Evolutionary conservation across 2,329 filamentous ascomycete species (phyloP).

Genomic region (Alternaria sp.): DNA sequence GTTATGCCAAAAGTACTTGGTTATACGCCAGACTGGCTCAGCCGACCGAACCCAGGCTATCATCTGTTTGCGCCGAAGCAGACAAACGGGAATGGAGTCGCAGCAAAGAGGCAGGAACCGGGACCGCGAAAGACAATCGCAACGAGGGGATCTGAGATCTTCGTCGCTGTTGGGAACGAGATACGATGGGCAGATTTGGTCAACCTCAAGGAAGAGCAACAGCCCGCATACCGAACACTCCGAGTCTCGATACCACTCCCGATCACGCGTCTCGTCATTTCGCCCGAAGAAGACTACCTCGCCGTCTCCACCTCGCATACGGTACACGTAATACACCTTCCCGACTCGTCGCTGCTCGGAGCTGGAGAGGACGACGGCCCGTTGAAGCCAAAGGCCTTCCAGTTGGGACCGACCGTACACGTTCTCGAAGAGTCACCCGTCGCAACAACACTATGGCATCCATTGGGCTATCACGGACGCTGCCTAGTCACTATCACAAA

Average conservation of each 20-base stretch:
- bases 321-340: slow-evolving; percentile 84
- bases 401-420: slow-evolving; percentile 90
- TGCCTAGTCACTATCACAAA: slow-evolving; percentile 87
- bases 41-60: slow-evolving; percentile 76
- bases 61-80: slow-evolving; percentile 71
- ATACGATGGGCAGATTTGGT: slow-evolving; percentile 89
- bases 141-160: slow-evolving; percentile 82
- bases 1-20: slow-evolving; percentile 86
- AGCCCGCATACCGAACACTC: slow-evolving; percentile 57
- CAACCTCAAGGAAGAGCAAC: slow-evolving; percentile 69
- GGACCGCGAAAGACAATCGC: slow-evolving; percentile 71
- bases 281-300: slow-evolving; percentile 80
- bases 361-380: slow-evolving; percentile 67
- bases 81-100: slow-evolving; percentile 39
- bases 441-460: slow-evolving; percentile 88
- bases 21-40: slow-evolving; percentile 88
- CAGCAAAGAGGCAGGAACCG: slow-evolving; percentile 31
- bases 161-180: slow-evolving; percentile 86
- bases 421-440: slow-evolving; percentile 84
- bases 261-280: slow-evolving; percentile 85
- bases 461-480: slow-evolving; percentile 79
- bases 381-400: slow-evolving; percentile 84
- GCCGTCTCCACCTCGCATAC: slow-evolving; percentile 88
- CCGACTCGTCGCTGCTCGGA: slow-evolving; percentile 77
- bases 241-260: slow-evolving; percentile 79